phyloP scores from a whole-genome alignment of 2,329 filamentous ascomycete genomes.

The Fusarium sp. region DNA sequence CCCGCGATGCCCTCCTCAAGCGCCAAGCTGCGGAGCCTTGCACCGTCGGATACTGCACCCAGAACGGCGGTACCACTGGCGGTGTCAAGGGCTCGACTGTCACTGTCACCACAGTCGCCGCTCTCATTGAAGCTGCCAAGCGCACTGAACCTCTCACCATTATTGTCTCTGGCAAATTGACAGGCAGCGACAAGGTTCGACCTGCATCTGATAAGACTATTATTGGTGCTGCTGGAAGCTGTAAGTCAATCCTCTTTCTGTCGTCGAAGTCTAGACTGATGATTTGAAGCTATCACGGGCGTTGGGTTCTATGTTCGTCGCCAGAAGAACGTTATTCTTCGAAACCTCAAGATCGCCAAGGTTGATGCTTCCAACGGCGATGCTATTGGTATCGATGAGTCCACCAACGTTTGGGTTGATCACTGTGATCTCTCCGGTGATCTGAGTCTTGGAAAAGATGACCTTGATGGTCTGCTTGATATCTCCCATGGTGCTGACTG shows the following conservation, averaged over 20 bases:
- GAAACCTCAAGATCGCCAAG: slow-evolving; percentile 68
- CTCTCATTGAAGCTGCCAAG: slow-evolving; percentile 42
- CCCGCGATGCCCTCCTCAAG: slow-evolving; percentile 26
- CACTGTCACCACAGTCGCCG: slow-evolving; percentile 40
- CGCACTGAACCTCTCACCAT: slow-evolving; percentile 42
- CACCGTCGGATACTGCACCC: slow-evolving; percentile 45
- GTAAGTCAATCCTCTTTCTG: neutral
- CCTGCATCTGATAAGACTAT: slow-evolving; percentile 56
- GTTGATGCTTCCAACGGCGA: slow-evolving; percentile 65
- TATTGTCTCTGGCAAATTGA: slow-evolving; percentile 42
- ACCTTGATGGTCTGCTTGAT: slow-evolving; percentile 74
- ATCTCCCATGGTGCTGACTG: slow-evolving; percentile 70
- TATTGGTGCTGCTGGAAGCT: slow-evolving; percentile 49
- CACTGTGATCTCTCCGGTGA: slow-evolving; percentile 73
- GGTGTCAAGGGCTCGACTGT: slow-evolving; percentile 44
- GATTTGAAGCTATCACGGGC: slow-evolving; percentile 49
- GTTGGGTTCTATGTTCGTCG: slow-evolving; percentile 63
- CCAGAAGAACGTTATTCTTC: slow-evolving; percentile 67
- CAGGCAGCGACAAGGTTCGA: slow-evolving; percentile 36
- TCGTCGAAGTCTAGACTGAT: neutral
- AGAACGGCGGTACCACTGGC: slow-evolving; percentile 47
- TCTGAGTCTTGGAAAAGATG: slow-evolving; percentile 69
- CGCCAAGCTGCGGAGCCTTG: slow-evolving; percentile 61
- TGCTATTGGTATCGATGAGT: slow-evolving; percentile 65
- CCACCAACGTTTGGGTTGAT: slow-evolving; percentile 72